These are phyloP conservation scores for Laburnicola sp. DNA, from an alignment of 2,329 filamentous ascomycete species.

Conservation along the genomic window DNA sequence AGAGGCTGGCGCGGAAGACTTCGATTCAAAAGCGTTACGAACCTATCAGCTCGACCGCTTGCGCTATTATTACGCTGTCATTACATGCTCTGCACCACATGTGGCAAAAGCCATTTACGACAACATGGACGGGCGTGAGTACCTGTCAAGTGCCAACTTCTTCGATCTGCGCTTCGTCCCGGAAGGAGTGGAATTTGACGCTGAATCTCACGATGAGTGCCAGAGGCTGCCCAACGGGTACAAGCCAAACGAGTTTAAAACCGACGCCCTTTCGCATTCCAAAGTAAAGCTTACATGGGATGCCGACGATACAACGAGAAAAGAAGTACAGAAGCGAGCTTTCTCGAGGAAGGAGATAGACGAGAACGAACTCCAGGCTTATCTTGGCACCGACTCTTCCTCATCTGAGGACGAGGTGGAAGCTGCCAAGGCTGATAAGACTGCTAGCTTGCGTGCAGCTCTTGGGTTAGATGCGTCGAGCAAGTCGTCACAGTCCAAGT, in stretches of 20 bases:
- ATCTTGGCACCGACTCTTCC: conserved; percentile 79
- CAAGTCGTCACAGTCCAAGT: conserved; percentile 34
- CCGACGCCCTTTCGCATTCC: conserved; percentile 90
- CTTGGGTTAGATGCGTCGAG: conserved; percentile 71
- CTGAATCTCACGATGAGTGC: conserved; percentile 80
- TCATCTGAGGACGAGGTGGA: conserved; percentile 41
- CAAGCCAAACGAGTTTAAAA: conserved; percentile 90
- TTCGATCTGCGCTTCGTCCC: conserved; percentile 94
- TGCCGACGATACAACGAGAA: conserved; percentile 80
- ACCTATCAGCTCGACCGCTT: conserved; percentile 89
- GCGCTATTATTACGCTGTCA: conserved; percentile 92
- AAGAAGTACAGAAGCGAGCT: conserved; percentile 84
- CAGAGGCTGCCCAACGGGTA: conserved; percentile 75
- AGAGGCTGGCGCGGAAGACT: conserved; percentile 82
- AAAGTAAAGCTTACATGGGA: conserved; percentile 99
- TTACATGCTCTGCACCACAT: conserved; percentile 74
- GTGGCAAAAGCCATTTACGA: conserved; percentile 88
- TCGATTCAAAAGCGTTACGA: conserved; percentile 85
- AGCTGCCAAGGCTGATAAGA: conserved; percentile 54
- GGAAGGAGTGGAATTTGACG: conserved; percentile 83
- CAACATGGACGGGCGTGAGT: conserved; percentile 89
- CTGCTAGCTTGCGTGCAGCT: conserved; percentile 67
- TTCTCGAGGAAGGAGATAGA: conserved; percentile 82
- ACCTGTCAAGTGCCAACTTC: conserved; percentile 93
- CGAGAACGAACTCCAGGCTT: conserved; percentile 91